Percentiles rank a stretch among this genome's conserved stretches.
phyloP scores from a whole-genome alignment of 495 filamentous ascomycete genomes.

The Cryomyces minteri region DNA sequence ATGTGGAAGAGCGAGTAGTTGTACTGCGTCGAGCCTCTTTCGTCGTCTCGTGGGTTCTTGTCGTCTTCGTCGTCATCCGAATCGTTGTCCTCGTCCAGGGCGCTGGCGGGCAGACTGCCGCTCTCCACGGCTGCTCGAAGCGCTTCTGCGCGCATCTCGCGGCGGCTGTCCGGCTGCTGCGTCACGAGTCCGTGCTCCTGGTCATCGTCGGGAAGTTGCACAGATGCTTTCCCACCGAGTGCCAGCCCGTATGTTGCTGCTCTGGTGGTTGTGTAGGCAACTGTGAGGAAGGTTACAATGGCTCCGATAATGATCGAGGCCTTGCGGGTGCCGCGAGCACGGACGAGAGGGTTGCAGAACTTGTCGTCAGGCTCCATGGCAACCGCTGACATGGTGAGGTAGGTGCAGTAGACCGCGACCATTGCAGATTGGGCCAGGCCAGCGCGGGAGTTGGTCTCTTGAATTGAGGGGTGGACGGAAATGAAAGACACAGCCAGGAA shows the following conservation, averaged over 20 bases:
- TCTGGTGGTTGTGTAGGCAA: constrained; percentile 93
- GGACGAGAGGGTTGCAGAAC: constrained; percentile 81
- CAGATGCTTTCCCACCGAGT: constrained; percentile 43
- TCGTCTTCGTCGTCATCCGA: constrained; percentile 38
- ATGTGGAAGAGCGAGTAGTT: constrained; percentile 93
- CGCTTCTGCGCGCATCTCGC: constrained; percentile 83
- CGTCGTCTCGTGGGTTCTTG: constrained; percentile 52
- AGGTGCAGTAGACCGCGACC: constrained; percentile 95
- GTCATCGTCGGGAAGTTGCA: constrained; percentile 43
- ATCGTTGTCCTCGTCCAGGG: constrained; percentile 63
- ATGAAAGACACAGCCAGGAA: constrained; percentile 65
- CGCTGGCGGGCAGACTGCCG: constrained; percentile 79
- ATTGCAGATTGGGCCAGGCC: constrained; percentile 93
- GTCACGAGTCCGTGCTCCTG: constrained; percentile 76
- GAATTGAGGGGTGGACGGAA: constrained; percentile 78
- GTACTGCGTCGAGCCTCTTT: constrained; percentile 79
- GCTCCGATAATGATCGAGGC: constrained; percentile 82
- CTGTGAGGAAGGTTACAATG: constrained; percentile 88
- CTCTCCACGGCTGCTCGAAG: constrained; percentile 83
- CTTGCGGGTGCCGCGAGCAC: constrained; percentile 75
- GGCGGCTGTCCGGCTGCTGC: constrained; percentile 59
- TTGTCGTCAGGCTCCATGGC: constrained; percentile 96
- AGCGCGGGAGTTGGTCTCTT: constrained; percentile 83
- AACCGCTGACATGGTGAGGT: constrained; percentile 94
- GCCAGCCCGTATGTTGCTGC: constrained; percentile 90